These are phyloP conservation scores for Talaromyces amestolkiae DNA, from an alignment of 2,329 filamentous ascomycete species.

Conservation along the genomic window DNA sequence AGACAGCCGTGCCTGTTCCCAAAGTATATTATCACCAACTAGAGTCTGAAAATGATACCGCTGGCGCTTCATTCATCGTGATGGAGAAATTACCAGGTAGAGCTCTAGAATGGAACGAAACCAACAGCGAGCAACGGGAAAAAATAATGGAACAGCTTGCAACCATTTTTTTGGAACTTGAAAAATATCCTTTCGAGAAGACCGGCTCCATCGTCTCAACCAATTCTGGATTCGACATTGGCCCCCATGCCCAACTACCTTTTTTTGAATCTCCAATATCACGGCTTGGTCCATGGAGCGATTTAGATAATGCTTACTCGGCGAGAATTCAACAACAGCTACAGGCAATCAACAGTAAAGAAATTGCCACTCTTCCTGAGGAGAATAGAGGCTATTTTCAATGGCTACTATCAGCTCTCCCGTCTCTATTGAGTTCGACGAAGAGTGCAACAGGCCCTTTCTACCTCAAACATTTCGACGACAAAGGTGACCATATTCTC, in stretches of 20 bases:
- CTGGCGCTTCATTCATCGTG: background rate
- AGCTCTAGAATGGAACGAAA: background rate
- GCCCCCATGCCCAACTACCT: background rate
- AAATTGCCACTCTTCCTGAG: background rate
- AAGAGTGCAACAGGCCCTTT: background rate
- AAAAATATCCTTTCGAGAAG: background rate
- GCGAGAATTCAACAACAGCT: background rate
- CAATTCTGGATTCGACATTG: background rate
- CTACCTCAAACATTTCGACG: background rate
- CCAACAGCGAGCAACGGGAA: background rate
- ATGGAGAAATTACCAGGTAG: background rate
- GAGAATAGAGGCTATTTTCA: background rate
- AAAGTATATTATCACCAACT: background rate
- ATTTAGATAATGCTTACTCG: background rate
- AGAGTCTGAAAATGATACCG: background rate
- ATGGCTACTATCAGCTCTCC: background rate
- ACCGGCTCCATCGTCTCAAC: background rate
- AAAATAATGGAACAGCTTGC: background rate
- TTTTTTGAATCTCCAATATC: background rate
- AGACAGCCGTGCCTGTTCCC: background rate
- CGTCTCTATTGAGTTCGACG: background rate
- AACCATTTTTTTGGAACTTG: background rate
- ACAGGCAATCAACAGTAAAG: background rate
- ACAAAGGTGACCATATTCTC: background rate
- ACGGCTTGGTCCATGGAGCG: background rate